Evolutionary conservation across 768 basidiomycete species (phyloP).

Genomic region (Boletus fagicola): DNA sequence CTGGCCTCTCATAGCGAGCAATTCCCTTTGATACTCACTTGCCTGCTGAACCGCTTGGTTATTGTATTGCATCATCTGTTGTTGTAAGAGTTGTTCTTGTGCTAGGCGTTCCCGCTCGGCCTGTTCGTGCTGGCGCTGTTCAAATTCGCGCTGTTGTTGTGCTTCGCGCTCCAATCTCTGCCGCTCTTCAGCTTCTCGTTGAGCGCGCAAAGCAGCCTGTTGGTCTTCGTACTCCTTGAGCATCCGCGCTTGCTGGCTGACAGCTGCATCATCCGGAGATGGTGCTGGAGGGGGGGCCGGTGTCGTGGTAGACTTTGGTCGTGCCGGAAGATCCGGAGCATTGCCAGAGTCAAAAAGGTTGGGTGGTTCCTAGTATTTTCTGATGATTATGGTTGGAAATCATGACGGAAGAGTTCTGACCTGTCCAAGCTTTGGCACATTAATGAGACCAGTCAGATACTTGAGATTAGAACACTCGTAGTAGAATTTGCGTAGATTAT

Average conservation of each 20-base stretch:
- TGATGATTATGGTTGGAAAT: background rate
- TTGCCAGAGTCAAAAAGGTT: conserved; percentile 81
- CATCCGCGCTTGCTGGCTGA: conserved; percentile 90
- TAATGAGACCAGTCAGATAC: conserved; percentile 95
- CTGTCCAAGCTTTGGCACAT: conserved; percentile 95
- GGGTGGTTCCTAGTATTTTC: conserved; percentile 77
- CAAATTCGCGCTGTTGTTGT: conserved; percentile 84
- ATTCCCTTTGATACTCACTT: conserved; percentile 82
- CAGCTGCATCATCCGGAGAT: conserved; percentile 64
- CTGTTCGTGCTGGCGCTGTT: conserved; percentile 82
- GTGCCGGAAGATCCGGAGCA: conserved; percentile 84
- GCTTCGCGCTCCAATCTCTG: conserved; percentile 74
- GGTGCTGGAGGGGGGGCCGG: conserved; percentile 71
- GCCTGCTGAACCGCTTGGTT: conserved; percentile 75
- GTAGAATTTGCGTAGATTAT: conserved; percentile 94
- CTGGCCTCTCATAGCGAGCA: conserved; percentile 92
- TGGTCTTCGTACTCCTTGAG: conserved; percentile 96
- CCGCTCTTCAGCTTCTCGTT: conserved; percentile 81
- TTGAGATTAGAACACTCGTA: conserved; percentile 99
- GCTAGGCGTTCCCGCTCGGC: conserved; percentile 84
- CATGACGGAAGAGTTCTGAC: conserved; percentile 37
- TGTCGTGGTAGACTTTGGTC: conserved; percentile 56
- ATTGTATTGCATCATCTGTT: conserved; percentile 79
- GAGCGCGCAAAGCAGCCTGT: conserved; percentile 80
- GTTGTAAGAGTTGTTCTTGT: conserved; percentile 82